Evolutionary conservation across 1,284 basidiomycete genomes (phyloP).

Genomic region (Pholiota adiposa): DNA sequence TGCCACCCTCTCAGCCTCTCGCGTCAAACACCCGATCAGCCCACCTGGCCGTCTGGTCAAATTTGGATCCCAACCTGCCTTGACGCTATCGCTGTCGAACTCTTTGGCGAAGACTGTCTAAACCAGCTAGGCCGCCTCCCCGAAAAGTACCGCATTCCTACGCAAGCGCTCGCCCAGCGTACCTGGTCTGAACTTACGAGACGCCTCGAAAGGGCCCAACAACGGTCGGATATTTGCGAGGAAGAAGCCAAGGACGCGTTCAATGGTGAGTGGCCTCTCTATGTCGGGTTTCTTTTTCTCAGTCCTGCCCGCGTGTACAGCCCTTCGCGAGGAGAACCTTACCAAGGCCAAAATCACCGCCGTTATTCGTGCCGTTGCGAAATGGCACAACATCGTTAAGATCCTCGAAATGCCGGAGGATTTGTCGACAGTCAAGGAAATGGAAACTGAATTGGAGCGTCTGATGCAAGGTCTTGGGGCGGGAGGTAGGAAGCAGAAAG

Average conservation of each 20-base stretch:
- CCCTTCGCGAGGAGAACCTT: neutral
- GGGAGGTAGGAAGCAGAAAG: conserved; percentile 3
- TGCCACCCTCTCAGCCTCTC: neutral
- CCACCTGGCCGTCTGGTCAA: neutral
- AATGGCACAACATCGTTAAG: conserved; percentile 23
- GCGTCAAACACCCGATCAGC: too few relatives aligned
- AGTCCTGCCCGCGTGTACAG: too few relatives aligned
- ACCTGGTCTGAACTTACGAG: neutral
- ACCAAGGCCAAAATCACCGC: neutral
- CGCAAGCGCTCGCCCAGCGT: neutral
- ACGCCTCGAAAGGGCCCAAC: neutral
- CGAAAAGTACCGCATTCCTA: neutral
- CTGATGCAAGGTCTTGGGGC: conserved; percentile 22
- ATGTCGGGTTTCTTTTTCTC: neutral
- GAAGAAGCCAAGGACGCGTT: neutral
- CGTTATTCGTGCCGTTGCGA: conserved; percentile 11
- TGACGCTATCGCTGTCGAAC: conserved; percentile 2
- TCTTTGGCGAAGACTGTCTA: neutral
- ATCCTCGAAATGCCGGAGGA: conserved; percentile 9
- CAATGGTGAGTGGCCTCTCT: neutral
- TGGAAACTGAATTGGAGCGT: conserved; percentile 19
- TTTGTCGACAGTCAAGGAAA: conserved; percentile 15
- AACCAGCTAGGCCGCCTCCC: neutral
- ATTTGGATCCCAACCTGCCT: neutral
- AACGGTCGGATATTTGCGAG: neutral